Percentiles rank a stretch among this genome's conserved stretches.
Evolutionary conservation across 1,139 yeast genomes (phyloP).

Genomic region (Geotrichum aggregatum): DNA sequence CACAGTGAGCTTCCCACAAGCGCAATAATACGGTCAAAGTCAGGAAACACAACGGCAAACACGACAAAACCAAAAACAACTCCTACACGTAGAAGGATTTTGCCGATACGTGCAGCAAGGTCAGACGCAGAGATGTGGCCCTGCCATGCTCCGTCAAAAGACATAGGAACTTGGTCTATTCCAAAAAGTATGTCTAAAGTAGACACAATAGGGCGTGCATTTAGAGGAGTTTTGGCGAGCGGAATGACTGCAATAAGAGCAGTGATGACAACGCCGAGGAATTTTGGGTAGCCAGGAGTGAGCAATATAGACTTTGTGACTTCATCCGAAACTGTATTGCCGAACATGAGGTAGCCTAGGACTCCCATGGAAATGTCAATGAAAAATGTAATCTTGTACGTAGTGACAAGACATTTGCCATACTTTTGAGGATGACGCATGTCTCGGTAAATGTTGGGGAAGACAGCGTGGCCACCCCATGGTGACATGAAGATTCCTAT

Average conservation of each 20-base stretch:
- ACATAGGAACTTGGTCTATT: slow-evolving; percentile 33
- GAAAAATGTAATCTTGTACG: slow-evolving; percentile 62
- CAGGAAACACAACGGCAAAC: slow-evolving; percentile 60
- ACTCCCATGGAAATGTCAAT: slow-evolving; percentile 75
- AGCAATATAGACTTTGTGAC: slow-evolving; percentile 71
- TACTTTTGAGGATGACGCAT: slow-evolving; percentile 71
- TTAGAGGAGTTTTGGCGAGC: slow-evolving; percentile 79
- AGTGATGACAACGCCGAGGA: slow-evolving; percentile 61
- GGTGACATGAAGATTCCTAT: slow-evolving; percentile 80
- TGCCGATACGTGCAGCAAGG: slow-evolving; percentile 16
- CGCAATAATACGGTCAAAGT: slow-evolving; percentile 79
- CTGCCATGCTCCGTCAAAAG: slow-evolving; percentile 7
- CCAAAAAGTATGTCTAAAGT: slow-evolving; percentile 52
- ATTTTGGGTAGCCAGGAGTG: slow-evolving; percentile 68
- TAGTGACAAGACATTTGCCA: slow-evolving; percentile 47
- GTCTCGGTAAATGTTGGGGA: slow-evolving; percentile 73
- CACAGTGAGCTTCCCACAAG: slow-evolving; percentile 80
- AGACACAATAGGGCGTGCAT: slow-evolving; percentile 79
- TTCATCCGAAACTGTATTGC: slow-evolving; percentile 66
- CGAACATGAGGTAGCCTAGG: slow-evolving; percentile 86
- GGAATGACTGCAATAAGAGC: slow-evolving; percentile 76
- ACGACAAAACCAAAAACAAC: slow-evolving; percentile 46
- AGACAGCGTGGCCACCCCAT: slow-evolving; percentile 88
- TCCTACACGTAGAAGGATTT: slow-evolving; percentile 36
- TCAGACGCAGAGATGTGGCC: slow-evolving; percentile 12